These are phyloP conservation scores for Biscogniauxia mediterranea DNA, from an alignment of 2,329 filamentous ascomycete genomes.

Conservation along the genomic window DNA sequence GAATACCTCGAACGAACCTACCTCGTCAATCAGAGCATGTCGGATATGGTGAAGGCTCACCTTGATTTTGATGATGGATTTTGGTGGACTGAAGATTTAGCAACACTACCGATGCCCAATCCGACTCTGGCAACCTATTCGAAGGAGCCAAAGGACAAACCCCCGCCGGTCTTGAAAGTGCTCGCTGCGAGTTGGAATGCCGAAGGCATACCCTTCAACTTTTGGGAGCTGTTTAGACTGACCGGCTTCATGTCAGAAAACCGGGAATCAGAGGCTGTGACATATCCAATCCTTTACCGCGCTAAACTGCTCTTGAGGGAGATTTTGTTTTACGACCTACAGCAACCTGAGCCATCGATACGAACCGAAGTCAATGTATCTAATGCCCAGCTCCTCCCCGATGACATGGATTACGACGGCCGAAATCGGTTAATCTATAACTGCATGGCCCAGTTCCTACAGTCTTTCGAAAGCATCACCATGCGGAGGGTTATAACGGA, in stretches of 20 bases:
- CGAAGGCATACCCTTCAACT: conserved; percentile 46
- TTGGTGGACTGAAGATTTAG: conserved; percentile 56
- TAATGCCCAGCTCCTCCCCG: conserved; percentile 33
- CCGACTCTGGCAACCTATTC: conserved; percentile 39
- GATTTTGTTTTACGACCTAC: conserved; percentile 52
- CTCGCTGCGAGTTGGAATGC: conserved; percentile 53
- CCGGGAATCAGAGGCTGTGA: conserved; percentile 47
- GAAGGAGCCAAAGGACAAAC: conserved; percentile 38
- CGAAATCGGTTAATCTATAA: conserved; percentile 49
- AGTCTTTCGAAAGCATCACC: conserved; percentile 49
- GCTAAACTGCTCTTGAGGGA: conserved; percentile 57
- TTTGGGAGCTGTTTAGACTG: conserved; percentile 51
- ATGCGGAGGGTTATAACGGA: conserved; percentile 38
- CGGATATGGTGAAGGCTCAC: conserved; percentile 42
- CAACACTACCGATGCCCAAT: conserved; percentile 38
- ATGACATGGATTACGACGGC: conserved; percentile 47
- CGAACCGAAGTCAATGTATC: conserved; percentile 36
- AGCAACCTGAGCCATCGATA: conserved; percentile 47
- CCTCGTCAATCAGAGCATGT: conserved; percentile 38
- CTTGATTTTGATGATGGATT: conserved; percentile 56
- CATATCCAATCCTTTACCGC: conserved; percentile 50
- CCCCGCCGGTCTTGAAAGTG: conserved; percentile 50
- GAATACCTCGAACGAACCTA: conserved; percentile 50
- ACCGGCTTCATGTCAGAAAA: conserved; percentile 49
- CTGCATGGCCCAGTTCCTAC: conserved; percentile 51